A percentile compares a stretch with the other conserved stretches of the same genome.
phyloP scores from a whole-genome alignment of 306 rosid genomes.

The Spatholobus suberectus region DNA sequence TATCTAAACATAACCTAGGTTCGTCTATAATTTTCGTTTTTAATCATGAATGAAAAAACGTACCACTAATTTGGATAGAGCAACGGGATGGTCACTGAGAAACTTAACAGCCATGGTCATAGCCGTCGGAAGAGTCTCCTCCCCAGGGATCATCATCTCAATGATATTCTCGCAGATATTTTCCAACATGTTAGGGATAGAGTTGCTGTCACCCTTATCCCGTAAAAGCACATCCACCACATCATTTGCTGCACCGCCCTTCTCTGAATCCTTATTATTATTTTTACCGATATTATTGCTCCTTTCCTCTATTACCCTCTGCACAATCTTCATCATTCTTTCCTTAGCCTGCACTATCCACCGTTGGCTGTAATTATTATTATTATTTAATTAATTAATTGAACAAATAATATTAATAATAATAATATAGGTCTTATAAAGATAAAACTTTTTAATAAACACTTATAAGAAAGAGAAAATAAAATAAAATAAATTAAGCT shows the following conservation, averaged over 20 bases:
- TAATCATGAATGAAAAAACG: constrained; percentile 7
- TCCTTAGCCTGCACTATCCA: constrained; percentile 71
- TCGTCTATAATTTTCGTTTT: too few species aligned
- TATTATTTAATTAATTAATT: background rate
- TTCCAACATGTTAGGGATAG: constrained; percentile 49
- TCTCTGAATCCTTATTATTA: background rate
- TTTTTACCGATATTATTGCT: constrained; percentile 3
- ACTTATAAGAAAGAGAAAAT: too few species aligned
- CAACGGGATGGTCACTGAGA: constrained; percentile 67
- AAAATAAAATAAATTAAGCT: too few species aligned
- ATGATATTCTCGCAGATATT: constrained; percentile 72
- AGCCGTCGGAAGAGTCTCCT: constrained; percentile 88
- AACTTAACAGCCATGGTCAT: constrained; percentile 83
- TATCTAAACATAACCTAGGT: too few species aligned
- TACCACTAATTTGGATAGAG: constrained; percentile 67
- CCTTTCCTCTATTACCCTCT: constrained; percentile 63
- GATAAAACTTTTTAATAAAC: too few species aligned
- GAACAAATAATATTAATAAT: background rate
- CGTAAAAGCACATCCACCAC: constrained; percentile 75
- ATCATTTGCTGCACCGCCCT: constrained; percentile 51
- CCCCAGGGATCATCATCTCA: constrained; percentile 95
- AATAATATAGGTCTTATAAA: too few species aligned
- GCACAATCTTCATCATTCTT: constrained; percentile 71
- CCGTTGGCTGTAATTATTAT: background rate
- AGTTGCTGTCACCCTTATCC: constrained; percentile 45